Percentiles rank a stretch among this genome's conserved stretches.
Conservation (phyloP, 768 basidiomycete genomes). For the Cantharellus cinnabarinus region DNA sequence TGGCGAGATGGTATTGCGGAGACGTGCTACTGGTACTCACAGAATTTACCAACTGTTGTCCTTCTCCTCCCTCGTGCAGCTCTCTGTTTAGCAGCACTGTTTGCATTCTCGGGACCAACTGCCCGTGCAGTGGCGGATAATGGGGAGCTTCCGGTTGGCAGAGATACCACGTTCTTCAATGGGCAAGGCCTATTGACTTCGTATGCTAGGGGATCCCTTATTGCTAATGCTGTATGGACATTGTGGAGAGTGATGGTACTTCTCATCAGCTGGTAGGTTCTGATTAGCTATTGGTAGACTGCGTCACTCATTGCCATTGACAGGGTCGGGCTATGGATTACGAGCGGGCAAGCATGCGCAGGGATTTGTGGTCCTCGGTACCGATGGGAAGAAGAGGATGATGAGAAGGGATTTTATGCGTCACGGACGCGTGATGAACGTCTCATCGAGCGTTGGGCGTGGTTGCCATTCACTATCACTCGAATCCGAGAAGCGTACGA, state of each 20-base stretch:
- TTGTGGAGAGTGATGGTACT: constrained; percentile 55
- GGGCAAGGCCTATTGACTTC: constrained; percentile 43
- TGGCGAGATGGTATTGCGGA: constrained; percentile 28
- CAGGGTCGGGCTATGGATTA: constrained; percentile 61
- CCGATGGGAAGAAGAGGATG: constrained; percentile 63
- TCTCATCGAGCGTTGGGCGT: constrained; percentile 43
- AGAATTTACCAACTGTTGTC: constrained; percentile 64
- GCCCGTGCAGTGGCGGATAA: background rate
- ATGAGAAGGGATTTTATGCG: constrained; percentile 6
- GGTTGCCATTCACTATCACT: constrained; percentile 49
- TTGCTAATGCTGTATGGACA: constrained; percentile 66
- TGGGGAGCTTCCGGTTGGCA: constrained; percentile 12
- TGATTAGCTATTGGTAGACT: constrained; percentile 1
- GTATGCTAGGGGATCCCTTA: constrained; percentile 62
- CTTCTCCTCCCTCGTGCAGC: constrained; percentile 73
- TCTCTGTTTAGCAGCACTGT: constrained; percentile 47
- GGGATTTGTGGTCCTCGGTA: constrained; percentile 71
- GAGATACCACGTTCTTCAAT: constrained; percentile 63
- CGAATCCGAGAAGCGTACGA: constrained; percentile 66
- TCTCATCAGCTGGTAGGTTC: constrained; percentile 42
- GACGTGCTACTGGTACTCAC: constrained; percentile 63
- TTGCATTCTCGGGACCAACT: constrained; percentile 27
- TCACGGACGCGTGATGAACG: constrained; percentile 10
- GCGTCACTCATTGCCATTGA: background rate
- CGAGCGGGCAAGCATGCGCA: constrained; percentile 56